Percentiles rank a stretch among this genome's conserved stretches.
These are phyloP conservation scores for Hirschfeldia incana DNA, from an alignment of 345 rosid species.

Conservation along the genomic window DNA sequence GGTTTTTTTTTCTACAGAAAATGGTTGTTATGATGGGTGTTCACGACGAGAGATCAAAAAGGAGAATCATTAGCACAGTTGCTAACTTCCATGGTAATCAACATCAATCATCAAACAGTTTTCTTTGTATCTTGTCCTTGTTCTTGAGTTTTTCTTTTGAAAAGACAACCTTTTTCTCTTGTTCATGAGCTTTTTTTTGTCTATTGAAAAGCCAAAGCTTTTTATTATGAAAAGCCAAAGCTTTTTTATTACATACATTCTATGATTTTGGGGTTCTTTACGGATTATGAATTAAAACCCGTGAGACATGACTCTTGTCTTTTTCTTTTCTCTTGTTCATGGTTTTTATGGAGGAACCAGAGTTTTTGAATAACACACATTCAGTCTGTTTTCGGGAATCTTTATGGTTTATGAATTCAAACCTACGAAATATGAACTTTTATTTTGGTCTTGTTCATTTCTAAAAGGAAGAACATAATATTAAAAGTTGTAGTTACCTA, in stretches of 20 bases:
- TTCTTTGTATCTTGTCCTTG: not conserved
- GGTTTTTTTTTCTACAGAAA: conserved; percentile 49
- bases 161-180: not conserved
- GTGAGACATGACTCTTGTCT: not conserved
- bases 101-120: not conserved
- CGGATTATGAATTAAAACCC: not conserved
- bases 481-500: not conserved
- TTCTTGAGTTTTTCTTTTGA: not conserved
- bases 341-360: not conserved
- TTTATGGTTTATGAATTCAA: not conserved
- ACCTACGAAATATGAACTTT: too few species aligned
- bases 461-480: not conserved
- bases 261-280: not conserved
- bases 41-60: conserved; percentile 52
- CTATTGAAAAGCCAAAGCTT: not conserved
- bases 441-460: not conserved
- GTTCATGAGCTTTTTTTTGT: not conserved
- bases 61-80: conserved; percentile 56
- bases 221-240: not conserved
- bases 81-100: conserved; percentile 49
- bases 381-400: not conserved
- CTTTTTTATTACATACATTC: not conserved
- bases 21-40: conserved; percentile 56
- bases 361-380: not conserved
- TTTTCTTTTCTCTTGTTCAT: not conserved